These are phyloP conservation scores for Fraxinus greggii DNA, from an alignment of 305 asterid genomes.

Conservation along the genomic window DNA sequence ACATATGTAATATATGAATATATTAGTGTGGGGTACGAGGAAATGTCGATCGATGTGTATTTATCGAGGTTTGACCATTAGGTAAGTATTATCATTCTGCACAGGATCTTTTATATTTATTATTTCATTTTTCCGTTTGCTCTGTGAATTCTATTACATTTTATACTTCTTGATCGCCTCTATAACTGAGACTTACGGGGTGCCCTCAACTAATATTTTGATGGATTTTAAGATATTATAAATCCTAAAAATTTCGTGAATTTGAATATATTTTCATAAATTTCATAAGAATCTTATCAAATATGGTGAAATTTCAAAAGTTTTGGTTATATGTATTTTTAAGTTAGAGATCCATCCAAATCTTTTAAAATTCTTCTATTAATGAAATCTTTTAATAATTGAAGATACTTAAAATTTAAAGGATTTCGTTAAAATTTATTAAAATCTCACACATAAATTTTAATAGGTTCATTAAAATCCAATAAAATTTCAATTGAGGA, in stretches of 20 bases:
- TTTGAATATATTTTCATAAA: not conserved
- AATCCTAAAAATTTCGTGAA: not conserved
- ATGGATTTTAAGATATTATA: too few relatives aligned
- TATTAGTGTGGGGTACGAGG: not conserved
- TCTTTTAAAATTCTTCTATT: not conserved
- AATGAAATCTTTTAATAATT: not conserved
- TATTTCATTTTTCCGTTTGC: not conserved
- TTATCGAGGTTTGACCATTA: not conserved
- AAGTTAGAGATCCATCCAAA: too few relatives aligned
- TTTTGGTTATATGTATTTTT: not conserved
- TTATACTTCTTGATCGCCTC: not conserved
- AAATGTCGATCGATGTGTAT: not conserved
- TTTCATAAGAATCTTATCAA: not conserved
- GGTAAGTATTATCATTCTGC: not conserved
- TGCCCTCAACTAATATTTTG: not conserved
- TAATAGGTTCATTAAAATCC: too few relatives aligned
- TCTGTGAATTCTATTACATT: not conserved
- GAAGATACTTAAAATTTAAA: too few relatives aligned
- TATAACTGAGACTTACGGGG: not conserved
- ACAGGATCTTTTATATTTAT: not conserved
- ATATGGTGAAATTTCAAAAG: not conserved
- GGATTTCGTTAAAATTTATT: too few relatives aligned
- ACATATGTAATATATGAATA: not conserved
- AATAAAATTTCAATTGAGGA: too few relatives aligned
- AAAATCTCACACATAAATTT: too few relatives aligned